A percentile compares a stretch with the other conserved stretches of the same genome.
These are phyloP conservation scores for Cornus controversa DNA, from an alignment of 148 eudicot species.

Conservation along the genomic window DNA sequence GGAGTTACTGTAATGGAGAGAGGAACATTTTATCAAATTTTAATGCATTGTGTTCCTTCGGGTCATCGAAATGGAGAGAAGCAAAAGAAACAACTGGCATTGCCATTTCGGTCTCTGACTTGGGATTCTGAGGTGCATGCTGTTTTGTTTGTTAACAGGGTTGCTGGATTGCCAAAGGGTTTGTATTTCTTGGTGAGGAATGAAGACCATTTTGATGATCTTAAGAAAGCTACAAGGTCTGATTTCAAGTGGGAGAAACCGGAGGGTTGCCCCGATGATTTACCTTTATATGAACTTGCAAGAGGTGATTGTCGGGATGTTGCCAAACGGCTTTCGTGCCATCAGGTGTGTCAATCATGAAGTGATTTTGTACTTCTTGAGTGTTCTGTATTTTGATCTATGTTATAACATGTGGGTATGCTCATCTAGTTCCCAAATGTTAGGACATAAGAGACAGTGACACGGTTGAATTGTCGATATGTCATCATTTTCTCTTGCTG, in stretches of 20 bases:
- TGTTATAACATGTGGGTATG: neutral
- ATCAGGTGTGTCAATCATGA: constrained; percentile 53
- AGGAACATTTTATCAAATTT: constrained; percentile 78
- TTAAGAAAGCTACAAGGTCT: constrained; percentile 52
- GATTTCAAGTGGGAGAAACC: constrained; percentile 86
- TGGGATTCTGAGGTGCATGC: constrained; percentile 94
- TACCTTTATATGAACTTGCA: constrained; percentile 80
- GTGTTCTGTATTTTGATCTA: neutral
- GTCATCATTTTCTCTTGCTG: neutral
- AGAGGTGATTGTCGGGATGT: constrained; percentile 51
- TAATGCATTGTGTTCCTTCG: constrained; percentile 85
- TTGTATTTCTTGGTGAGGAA: constrained; percentile 91
- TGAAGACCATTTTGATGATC: constrained; percentile 72
- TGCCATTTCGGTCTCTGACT: constrained; percentile 78
- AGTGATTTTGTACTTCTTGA: neutral
- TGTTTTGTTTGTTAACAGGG: constrained; percentile 84
- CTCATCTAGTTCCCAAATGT: neutral
- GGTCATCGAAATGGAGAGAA: constrained; percentile 51
- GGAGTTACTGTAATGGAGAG: constrained; percentile 54
- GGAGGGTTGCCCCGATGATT: constrained; percentile 79
- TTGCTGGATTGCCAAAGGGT: constrained; percentile 73
- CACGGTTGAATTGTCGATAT: neutral
- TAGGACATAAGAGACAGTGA: neutral
- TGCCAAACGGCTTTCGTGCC: constrained; percentile 78
- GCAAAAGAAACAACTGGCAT: constrained; percentile 73